A percentile compares a stretch with the other conserved stretches of the same genome.
Evolutionary conservation across 768 basidiomycete species (phyloP).

Genomic region (Mycena capillaripes): DNA sequence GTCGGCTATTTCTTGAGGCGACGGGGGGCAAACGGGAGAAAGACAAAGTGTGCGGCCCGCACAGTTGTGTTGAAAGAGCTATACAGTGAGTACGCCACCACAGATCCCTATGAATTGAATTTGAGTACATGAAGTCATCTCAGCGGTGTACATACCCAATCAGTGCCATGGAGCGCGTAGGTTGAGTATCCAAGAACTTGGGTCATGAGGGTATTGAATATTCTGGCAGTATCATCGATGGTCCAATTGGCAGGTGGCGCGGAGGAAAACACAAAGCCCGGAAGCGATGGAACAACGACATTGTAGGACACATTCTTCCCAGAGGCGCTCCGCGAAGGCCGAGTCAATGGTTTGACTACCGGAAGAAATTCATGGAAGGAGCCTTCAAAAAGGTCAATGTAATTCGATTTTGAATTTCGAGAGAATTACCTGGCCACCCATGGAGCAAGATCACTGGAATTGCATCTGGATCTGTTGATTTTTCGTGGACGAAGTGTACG

Average conservation of each 20-base stretch:
- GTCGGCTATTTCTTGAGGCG: slow-evolving; percentile 8
- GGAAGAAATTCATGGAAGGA: no score
- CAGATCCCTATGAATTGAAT: background rate
- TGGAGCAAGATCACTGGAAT: slow-evolving; percentile 24
- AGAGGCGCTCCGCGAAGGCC: background rate
- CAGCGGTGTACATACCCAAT: slow-evolving; percentile 34
- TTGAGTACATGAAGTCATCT: no score
- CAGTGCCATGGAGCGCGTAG: slow-evolving; percentile 42
- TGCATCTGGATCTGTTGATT: slow-evolving; percentile 1
- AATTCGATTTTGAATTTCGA: background rate
- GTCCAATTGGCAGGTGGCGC: slow-evolving; percentile 36
- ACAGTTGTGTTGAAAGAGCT: slow-evolving; percentile 23
- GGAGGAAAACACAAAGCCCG: slow-evolving; percentile 37
- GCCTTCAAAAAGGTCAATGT: no score
- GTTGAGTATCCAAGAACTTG: slow-evolving; percentile 41
- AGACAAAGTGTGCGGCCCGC: slow-evolving; percentile 26
- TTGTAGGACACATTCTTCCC: slow-evolving; percentile 14
- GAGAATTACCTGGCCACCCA: slow-evolving; percentile 24
- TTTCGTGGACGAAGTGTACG: slow-evolving; percentile 14
- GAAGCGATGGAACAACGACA: slow-evolving; percentile 28
- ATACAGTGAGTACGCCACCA: slow-evolving; percentile 12
- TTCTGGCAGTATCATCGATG: slow-evolving; percentile 40
- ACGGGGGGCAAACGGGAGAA: slow-evolving; percentile 23
- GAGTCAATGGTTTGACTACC: no score
- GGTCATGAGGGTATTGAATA: slow-evolving; percentile 44